Evolutionary conservation across 2,329 filamentous ascomycete genomes (phyloP).

Genomic region (Mariannaea sp.): DNA sequence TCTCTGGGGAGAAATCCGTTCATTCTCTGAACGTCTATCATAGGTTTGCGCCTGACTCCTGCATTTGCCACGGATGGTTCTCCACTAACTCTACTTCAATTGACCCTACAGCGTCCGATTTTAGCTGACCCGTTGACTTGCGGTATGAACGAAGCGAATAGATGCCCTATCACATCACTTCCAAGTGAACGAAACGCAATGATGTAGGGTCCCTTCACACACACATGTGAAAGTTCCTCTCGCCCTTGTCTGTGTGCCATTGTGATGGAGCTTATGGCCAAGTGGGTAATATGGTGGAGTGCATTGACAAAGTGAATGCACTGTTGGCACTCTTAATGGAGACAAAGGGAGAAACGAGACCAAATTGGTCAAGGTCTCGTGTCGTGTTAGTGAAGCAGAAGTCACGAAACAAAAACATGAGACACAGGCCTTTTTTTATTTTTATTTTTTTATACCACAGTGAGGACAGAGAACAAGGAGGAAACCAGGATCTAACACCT

Average conservation of each 20-base stretch:
- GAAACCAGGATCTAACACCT: no score
- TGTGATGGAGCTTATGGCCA: no score
- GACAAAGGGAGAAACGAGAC: no score
- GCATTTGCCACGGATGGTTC: neutral
- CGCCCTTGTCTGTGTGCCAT: slow-evolving; percentile 3
- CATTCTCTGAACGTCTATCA: neutral
- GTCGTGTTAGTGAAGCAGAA: no score
- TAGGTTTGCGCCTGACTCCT: neutral
- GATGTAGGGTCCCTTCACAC: neutral
- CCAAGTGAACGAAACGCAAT: no score
- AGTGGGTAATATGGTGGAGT: slow-evolving; percentile 18
- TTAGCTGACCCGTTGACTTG: neutral
- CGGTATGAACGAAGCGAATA: neutral
- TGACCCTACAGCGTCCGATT: neutral
- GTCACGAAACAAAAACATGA: no score
- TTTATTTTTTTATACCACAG: no score
- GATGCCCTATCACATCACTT: neutral
- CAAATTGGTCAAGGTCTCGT: no score
- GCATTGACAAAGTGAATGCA: slow-evolving; percentile 16
- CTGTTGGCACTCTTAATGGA: no score
- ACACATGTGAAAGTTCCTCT: slow-evolving; percentile 19
- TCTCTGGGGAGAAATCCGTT: neutral
- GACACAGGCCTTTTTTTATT: no score
- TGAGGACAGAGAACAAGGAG: neutral
- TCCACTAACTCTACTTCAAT: neutral